Evolutionary conservation across 1,139 yeast genomes (phyloP).

Genomic region (Blastobotrys niveus): DNA sequence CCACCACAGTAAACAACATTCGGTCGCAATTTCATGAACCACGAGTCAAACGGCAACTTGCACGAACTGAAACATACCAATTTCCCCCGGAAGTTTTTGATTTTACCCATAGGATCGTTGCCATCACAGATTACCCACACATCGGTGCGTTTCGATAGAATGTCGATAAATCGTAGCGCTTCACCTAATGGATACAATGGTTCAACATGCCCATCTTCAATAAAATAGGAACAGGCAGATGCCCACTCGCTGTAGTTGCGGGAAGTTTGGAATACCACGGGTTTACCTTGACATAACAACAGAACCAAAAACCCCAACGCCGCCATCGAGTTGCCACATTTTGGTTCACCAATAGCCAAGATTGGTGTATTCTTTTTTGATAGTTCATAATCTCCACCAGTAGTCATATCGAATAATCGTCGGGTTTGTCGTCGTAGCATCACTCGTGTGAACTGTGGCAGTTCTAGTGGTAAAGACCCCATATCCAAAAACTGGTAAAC

Average conservation of each 20-base stretch:
- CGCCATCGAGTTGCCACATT: not conserved
- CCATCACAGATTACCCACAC: slow-evolving; percentile 1
- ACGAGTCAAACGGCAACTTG: too few species aligned
- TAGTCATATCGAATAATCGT: not conserved
- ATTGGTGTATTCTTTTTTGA: not conserved
- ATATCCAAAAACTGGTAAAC: too few species aligned
- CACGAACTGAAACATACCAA: not conserved
- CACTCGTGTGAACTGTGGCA: not conserved
- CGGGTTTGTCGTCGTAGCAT: not conserved
- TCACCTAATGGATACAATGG: not conserved
- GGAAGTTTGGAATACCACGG: not conserved
- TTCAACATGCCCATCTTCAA: not conserved
- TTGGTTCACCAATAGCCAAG: not conserved
- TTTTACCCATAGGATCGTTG: slow-evolving; percentile 1
- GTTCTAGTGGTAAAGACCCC: too few species aligned
- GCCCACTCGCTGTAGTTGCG: not conserved
- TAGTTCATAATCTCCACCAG: not conserved
- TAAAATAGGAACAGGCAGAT: not conserved
- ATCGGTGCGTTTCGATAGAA: not conserved
- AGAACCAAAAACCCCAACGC: slow-evolving; percentile 1
- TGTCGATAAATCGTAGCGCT: not conserved
- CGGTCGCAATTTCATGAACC: too few species aligned
- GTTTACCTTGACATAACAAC: not conserved
- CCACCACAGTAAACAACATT: not conserved
- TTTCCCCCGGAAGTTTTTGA: not conserved